Conservation (phyloP, 2,329 filamentous ascomycete genomes). For the Cucurbitaria berberidis region DNA sequence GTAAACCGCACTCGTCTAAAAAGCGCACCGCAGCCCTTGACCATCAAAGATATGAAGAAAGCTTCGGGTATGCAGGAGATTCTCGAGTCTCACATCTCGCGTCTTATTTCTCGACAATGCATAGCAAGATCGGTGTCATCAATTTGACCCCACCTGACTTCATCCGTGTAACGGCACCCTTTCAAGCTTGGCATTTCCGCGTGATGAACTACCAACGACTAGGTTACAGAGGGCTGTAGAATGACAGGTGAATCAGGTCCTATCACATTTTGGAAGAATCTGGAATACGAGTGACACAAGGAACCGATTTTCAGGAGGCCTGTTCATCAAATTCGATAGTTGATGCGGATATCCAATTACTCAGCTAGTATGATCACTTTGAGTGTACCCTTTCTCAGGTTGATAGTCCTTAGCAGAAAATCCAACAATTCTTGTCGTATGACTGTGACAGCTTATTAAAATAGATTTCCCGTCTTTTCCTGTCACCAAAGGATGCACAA, state of each 20-base stretch:
- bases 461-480: neutral
- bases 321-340: neutral
- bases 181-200: neutral
- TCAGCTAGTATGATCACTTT: neutral
- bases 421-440: neutral
- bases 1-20: too few relatives aligned
- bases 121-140: neutral
- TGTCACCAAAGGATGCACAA: neutral
- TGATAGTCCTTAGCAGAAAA: neutral
- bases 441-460: neutral
- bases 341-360: neutral
- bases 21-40: too few relatives aligned
- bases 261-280: too few relatives aligned
- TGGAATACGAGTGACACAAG: too few relatives aligned
- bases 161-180: neutral
- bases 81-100: conserved; percentile 3
- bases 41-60: too few relatives aligned
- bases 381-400: neutral
- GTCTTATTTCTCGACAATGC: conserved; percentile 5
- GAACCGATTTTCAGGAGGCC: neutral
- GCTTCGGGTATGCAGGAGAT: neutral
- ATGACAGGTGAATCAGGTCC: neutral
- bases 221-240: neutral
- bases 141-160: neutral
- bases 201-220: neutral